phyloP scores from a whole-genome alignment of 768 basidiomycete genomes.

The Russula ochroleuca region DNA sequence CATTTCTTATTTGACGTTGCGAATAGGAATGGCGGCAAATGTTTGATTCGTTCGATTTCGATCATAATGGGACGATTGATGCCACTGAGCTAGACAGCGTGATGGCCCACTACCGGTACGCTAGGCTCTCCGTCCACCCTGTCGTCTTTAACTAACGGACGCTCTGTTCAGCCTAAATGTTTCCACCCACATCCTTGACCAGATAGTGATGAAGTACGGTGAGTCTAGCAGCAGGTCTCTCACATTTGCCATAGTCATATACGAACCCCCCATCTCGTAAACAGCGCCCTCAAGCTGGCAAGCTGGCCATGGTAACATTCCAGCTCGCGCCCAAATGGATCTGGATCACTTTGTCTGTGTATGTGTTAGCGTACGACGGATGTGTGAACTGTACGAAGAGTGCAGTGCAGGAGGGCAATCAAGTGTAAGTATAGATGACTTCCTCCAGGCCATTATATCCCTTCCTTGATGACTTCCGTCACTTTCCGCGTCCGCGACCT shows the following conservation, averaged over 20 bases:
- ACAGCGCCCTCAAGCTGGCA: too few species aligned
- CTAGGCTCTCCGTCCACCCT: not conserved
- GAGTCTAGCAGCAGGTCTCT: too few species aligned
- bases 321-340: not conserved
- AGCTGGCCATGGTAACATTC: too few species aligned
- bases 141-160: not conserved
- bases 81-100: not conserved
- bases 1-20: conserved; percentile 2
- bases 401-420: not conserved
- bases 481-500: too few species aligned
- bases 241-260: too few species aligned
- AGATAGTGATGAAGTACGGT: conserved; percentile 19
- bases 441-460: conserved; percentile 6
- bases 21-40: conserved; percentile 14
- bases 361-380: conserved; percentile 8
- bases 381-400: conserved; percentile 4
- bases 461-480: conserved; percentile 12
- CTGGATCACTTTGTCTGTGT: conserved; percentile 13
- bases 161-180: conserved; percentile 4
- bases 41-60: conserved; percentile 8
- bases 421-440: conserved; percentile 7
- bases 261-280: too few species aligned
- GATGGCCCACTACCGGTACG: conserved; percentile 12
- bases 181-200: not conserved
- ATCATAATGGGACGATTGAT: conserved; percentile 8